Base-by-base conservation (phyloP, 2,329 filamentous ascomycete species). In the Fusarium foetens region DNA sequence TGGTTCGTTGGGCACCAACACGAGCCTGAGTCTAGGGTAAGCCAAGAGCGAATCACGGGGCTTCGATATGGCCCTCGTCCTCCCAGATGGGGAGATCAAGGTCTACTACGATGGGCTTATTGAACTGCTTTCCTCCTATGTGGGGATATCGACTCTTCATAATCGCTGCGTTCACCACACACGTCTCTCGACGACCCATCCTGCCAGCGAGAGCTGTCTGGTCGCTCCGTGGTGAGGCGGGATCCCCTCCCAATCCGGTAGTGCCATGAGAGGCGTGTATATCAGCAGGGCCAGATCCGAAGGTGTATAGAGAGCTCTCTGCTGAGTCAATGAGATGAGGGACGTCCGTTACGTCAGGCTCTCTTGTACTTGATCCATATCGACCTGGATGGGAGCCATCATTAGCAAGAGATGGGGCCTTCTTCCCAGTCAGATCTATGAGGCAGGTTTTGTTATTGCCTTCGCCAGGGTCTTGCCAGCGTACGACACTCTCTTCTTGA, bases 81-180 rank as follows among this genome's bases (percentile, higher is more conserved):
- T 73, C 68, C 78, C 79, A 81, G 11, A 91, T 83, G 1, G 91
- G 91, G 68, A 96, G 83, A 72, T 94, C 90, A 35, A 97, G 77
- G 78, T 97, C 93, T 17, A 97, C 90, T n/a, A 97, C 91, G 73
- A 97, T 92, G 25, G 94, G 91, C 78, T 94, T 93, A 80, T 95
- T 90, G 81, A 93, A 90, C 68, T 81, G 85, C 79, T 91, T 93
- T 21, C 89, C 89, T 4, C 84, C 86, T 2, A 75, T 76, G 70
- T 92, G 90, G 54, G 91, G 91, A 81, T 89, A 91, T 68, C 88
- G 90, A 27, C 86, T 90, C 46, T 89, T 90, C 85, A 92, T 88
- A 69, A 95, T 90, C 25, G 93, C 90, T 33, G 93, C 93, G 81
- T 97, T 97, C 74, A 96, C 87, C 58, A 97, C 83, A 78, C 91